phyloP scores from a whole-genome alignment of 2,329 filamentous ascomycete species.

The Mariannaea elegans region DNA sequence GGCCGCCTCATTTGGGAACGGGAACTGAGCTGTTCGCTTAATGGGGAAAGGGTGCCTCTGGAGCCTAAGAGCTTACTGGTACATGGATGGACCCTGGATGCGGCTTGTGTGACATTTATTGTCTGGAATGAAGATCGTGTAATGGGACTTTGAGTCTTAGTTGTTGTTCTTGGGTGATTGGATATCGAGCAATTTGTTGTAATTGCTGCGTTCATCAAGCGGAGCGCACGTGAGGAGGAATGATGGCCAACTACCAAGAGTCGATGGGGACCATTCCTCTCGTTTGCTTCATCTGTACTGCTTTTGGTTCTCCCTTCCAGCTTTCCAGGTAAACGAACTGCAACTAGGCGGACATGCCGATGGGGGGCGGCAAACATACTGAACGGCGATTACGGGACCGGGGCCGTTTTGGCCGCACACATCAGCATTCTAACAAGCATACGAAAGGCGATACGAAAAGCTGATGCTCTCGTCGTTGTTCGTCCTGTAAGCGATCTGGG shows the following conservation, averaged over 20 bases:
- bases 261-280: no score
- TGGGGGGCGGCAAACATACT: background rate
- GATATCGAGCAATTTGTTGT: no score
- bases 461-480: background rate
- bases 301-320: background rate
- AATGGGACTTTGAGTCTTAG: no score
- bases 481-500: no score
- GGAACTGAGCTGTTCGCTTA: no score
- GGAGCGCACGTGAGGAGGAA: no score
- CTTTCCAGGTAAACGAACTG: background rate
- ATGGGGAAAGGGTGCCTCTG: no score
- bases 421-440: background rate
- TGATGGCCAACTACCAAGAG: no score
- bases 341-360: conserved; percentile 4
- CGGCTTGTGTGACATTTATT: background rate
- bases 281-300: no score
- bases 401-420: background rate
- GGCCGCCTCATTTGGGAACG: background rate
- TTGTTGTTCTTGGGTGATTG: no score
- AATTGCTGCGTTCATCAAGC: no score
- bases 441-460: background rate
- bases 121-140: conserved; percentile 2
- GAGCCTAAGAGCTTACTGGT: no score
- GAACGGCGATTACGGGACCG: background rate
- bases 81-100: conserved; percentile 18